Evolutionary conservation across 2,329 filamentous ascomycete genomes (phyloP).

Genomic region (Paecilomyces fulvus): DNA sequence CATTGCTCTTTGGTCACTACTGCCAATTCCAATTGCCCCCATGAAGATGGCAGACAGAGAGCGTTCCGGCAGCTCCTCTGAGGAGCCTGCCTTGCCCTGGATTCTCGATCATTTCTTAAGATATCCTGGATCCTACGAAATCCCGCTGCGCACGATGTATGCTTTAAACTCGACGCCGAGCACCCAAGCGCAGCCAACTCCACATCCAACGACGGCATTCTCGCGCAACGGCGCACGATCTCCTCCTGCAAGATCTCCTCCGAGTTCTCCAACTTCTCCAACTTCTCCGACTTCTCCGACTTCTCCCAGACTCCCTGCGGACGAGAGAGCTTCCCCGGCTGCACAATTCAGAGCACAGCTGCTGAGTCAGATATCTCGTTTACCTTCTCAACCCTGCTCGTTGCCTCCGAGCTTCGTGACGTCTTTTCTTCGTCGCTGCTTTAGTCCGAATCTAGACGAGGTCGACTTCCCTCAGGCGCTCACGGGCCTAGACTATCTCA

Average conservation of each 20-base stretch:
- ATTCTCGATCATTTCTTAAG: conserved; percentile 53
- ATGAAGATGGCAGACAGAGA: conserved; percentile 10
- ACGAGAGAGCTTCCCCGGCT: conserved; percentile 23
- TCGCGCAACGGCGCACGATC: conserved; percentile 17
- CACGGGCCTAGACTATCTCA: conserved; percentile 58
- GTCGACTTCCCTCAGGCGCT: conserved; percentile 60
- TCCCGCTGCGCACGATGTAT: conserved; percentile 61
- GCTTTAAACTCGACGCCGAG: conserved; percentile 53
- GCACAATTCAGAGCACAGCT: conserved; percentile 36
- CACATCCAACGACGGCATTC: conserved; percentile 28
- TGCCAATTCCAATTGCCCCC: background rate
- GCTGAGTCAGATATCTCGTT: conserved; percentile 46
- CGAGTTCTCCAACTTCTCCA: conserved; percentile 19
- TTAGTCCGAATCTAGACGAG: conserved; percentile 45
- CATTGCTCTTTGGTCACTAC: background rate
- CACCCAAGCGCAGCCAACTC: conserved; percentile 20
- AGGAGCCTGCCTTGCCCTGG: conserved; percentile 40
- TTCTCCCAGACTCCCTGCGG: conserved; percentile 13
- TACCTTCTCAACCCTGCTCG: conserved; percentile 52
- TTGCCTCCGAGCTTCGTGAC: conserved; percentile 56
- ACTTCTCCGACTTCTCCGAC: conserved; percentile 18
- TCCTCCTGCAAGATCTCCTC: conserved; percentile 12
- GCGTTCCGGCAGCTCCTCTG: conserved; percentile 16
- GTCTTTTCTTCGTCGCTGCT: conserved; percentile 52
- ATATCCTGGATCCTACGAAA: conserved; percentile 56